Conservation (phyloP, 495 filamentous ascomycete species). For the Xylaria cubensis region DNA sequence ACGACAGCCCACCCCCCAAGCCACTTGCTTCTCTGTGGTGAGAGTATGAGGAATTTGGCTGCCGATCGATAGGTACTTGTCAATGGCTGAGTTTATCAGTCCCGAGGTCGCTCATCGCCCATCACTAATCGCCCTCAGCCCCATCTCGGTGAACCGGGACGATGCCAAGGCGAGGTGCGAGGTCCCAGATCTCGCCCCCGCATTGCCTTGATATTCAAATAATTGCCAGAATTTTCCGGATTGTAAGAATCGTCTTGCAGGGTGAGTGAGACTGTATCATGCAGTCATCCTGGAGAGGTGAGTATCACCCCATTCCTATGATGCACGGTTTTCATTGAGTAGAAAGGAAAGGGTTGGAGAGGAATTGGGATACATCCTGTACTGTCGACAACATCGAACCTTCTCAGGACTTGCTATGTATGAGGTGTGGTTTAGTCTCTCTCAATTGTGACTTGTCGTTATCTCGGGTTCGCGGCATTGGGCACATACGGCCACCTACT, state of each 20-base stretch:
- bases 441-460: neutral
- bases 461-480: neutral
- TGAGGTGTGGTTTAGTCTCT: neutral
- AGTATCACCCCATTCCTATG: neutral
- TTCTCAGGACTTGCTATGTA: neutral
- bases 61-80: neutral
- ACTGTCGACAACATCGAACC: neutral
- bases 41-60: neutral
- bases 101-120: neutral
- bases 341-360: neutral
- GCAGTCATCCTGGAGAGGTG: conserved; percentile 6
- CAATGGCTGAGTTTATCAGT: neutral
- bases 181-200: neutral
- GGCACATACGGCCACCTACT: too few relatives aligned
- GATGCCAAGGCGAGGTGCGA: neutral
- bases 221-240: neutral
- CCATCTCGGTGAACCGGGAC: neutral
- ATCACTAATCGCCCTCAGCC: neutral
- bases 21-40: neutral
- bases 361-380: neutral
- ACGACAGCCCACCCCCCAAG: conserved; percentile 30
- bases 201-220: neutral
- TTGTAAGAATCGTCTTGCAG: neutral
- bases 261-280: neutral
- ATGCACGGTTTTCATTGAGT: neutral